A percentile compares a stretch with the other conserved stretches of the same genome.
phyloP scores from a whole-genome alignment of 345 rosid genomes.

The Eucalyptus paniculata region DNA sequence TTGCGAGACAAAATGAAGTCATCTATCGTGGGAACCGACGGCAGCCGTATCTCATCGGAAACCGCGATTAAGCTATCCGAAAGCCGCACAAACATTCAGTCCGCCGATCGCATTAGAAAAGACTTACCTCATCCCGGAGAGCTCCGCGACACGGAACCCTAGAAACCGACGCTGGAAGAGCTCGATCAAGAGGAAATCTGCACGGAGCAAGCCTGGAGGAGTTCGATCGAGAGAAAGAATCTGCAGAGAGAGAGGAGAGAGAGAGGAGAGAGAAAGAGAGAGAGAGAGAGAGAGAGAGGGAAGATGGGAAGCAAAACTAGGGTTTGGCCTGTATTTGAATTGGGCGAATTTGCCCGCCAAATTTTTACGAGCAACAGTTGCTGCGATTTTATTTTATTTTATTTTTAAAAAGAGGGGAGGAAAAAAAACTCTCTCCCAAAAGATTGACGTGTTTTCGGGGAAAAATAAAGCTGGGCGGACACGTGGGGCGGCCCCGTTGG shows the following conservation, averaged over 20 bases:
- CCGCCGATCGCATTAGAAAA: neutral
- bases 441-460: neutral
- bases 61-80: neutral
- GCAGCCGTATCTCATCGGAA: neutral
- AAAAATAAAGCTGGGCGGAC: neutral
- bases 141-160: neutral
- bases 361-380: neutral
- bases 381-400: neutral
- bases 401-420: neutral
- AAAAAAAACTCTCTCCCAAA: neutral
- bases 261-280: neutral
- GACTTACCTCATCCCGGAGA: neutral
- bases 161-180: neutral
- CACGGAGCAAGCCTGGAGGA: neutral
- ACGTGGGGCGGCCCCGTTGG: slow-evolving; percentile 32
- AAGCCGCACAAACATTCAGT: neutral
- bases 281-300: slow-evolving; percentile 2
- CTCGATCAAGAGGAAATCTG: neutral
- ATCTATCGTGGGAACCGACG: neutral
- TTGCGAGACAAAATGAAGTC: neutral
- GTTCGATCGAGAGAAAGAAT: neutral
- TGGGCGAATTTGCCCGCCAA: slow-evolving; percentile 67
- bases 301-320: slow-evolving; percentile 20
- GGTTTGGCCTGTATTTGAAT: slow-evolving; percentile 48
- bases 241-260: neutral